phyloP scores from a whole-genome alignment of 176 grass and related monocot species.

The Saccharum officinarum region DNA sequence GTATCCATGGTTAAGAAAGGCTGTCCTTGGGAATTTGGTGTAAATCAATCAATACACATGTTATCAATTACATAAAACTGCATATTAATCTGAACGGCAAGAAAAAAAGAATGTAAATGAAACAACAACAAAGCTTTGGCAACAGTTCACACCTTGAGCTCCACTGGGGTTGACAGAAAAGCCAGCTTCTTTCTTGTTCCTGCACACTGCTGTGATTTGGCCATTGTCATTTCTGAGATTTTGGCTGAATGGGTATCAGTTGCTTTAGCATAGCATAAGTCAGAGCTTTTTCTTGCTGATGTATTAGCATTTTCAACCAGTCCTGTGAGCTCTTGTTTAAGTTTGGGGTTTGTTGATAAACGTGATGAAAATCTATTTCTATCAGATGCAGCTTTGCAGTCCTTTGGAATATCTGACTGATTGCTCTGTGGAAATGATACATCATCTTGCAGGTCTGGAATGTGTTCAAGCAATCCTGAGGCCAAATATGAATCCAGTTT shows the following conservation, averaged over 20 bases:
- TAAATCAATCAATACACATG: neutral
- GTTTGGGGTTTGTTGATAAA: constrained; percentile 17
- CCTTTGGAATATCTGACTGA: constrained; percentile 23
- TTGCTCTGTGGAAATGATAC: constrained; percentile 21
- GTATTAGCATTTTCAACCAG: constrained; percentile 31
- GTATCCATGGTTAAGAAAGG: neutral
- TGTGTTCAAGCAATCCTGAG: constrained; percentile 48
- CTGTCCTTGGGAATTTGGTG: neutral
- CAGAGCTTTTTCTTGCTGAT: constrained; percentile 23
- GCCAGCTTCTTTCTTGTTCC: constrained; percentile 37
- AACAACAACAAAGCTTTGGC: neutral
- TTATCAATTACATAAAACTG: neutral
- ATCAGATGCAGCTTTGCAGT: constrained; percentile 4
- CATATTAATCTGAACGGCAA: neutral
- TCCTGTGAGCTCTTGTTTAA: constrained; percentile 33
- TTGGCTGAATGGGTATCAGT: constrained; percentile 1
- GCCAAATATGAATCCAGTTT: constrained; percentile 54
- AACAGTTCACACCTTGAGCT: constrained; percentile 28
- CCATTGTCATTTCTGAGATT: constrained; percentile 33
- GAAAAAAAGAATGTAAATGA: neutral
- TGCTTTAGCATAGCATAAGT: constrained; percentile 13
- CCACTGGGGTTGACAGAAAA: constrained; percentile 44
- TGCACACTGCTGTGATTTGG: constrained; percentile 31
- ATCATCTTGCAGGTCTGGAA: constrained; percentile 33
- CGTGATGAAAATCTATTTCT: neutral